A percentile compares a stretch with the other conserved stretches of the same genome.
phyloP scores from a whole-genome alignment of 2,329 filamentous ascomycete species.

The Gnomoniopsis sp. region DNA sequence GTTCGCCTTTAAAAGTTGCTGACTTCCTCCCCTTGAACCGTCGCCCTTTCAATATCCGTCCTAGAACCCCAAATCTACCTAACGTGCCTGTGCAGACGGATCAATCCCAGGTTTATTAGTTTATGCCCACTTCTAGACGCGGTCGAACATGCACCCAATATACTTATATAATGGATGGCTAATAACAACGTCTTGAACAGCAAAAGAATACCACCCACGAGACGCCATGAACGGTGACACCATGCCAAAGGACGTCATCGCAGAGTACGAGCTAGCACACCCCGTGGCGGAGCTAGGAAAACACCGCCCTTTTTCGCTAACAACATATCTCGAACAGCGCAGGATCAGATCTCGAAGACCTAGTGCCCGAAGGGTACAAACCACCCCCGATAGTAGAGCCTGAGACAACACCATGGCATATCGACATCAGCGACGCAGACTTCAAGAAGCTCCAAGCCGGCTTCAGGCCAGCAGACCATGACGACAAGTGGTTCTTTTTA shows the following conservation, averaged over 20 bases:
- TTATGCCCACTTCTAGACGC: not conserved
- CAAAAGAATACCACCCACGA: not conserved
- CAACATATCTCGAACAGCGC: not conserved
- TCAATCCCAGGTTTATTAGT: not conserved
- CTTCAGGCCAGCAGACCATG: not conserved
- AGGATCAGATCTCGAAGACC: not conserved
- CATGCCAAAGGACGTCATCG: not conserved
- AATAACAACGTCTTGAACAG: not conserved
- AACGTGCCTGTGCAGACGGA: not conserved
- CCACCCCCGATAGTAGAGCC: not conserved
- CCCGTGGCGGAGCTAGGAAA: not conserved
- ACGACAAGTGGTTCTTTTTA: not conserved
- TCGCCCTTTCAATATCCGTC: too few species aligned
- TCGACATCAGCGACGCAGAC: not conserved
- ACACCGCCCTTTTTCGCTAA: not conserved
- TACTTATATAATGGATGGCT: not conserved
- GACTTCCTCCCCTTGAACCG: too few species aligned
- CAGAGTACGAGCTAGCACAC: not conserved
- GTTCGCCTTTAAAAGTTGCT: too few species aligned
- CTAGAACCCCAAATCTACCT: not conserved
- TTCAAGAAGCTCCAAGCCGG: not conserved
- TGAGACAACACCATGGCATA: not conserved
- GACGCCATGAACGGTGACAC: not conserved
- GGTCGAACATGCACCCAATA: not conserved
- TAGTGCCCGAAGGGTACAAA: not conserved